phyloP scores from a whole-genome alignment of 192 early-diverging fungal species.

The Spizellomyces sp. region DNA sequence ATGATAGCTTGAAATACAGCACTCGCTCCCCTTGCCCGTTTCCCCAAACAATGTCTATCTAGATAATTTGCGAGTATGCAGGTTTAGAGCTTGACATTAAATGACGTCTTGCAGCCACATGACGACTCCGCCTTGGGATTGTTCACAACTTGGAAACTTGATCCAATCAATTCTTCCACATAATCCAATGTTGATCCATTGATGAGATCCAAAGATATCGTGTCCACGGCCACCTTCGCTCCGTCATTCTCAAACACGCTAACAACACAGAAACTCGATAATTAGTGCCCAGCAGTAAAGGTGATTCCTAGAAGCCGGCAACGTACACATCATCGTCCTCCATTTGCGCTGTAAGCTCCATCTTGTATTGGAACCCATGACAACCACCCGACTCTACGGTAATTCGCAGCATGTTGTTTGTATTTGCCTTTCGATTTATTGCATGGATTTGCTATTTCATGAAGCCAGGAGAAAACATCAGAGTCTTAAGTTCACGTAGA shows the following conservation, averaged over 20 bases:
- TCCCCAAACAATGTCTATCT: no score
- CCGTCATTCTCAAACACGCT: conserved; percentile 51
- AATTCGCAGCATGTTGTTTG: conserved; percentile 39
- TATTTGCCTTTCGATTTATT: conserved; percentile 30
- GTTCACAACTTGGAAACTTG: conserved; percentile 52
- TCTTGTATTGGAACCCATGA: conserved; percentile 59
- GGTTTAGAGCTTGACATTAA: conserved; percentile 48
- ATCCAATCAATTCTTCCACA: conserved; percentile 58
- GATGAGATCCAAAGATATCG: conserved; percentile 44
- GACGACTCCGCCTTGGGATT: conserved; percentile 56
- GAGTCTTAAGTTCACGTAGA: no score
- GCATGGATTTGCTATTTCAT: conserved; percentile 31
- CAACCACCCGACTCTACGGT: conserved; percentile 56
- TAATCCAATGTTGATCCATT: conserved; percentile 50
- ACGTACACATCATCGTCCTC: conserved; percentile 49
- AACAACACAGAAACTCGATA: neutral
- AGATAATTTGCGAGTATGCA: neutral
- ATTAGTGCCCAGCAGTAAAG: neutral
- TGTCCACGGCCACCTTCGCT: conserved; percentile 47
- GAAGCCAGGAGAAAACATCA: neutral
- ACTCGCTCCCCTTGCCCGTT: no score
- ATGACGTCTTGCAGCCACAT: conserved; percentile 58
- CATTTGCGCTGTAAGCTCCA: conserved; percentile 45
- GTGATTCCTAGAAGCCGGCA: no score
- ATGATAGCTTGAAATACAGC: no score